These are phyloP conservation scores for Plectranthus barbatus DNA, from an alignment of 257 asterid genomes.

Conservation along the genomic window DNA sequence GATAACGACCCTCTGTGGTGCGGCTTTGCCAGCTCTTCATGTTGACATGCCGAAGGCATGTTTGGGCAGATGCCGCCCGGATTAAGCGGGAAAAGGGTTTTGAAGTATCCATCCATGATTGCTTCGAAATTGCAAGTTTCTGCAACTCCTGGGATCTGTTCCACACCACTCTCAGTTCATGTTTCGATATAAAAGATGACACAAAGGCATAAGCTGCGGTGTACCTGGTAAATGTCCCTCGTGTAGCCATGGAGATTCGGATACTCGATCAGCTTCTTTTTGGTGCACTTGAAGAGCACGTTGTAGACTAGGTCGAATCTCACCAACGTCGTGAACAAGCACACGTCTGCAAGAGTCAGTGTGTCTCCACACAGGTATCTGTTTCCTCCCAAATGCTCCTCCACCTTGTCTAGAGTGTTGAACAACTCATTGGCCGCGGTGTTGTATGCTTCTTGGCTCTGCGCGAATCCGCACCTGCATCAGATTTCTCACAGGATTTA, in stretches of 20 bases:
- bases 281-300: conserved; percentile 89
- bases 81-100: conserved; percentile 76
- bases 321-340: conserved; percentile 82
- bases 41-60: conserved; percentile 48
- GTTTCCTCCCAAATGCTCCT: conserved; percentile 50
- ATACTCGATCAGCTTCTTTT: conserved; percentile 79
- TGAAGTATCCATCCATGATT: conserved; percentile 84
- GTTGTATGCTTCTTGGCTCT: conserved; percentile 86
- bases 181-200: background rate
- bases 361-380: conserved; percentile 77
- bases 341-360: conserved; percentile 80
- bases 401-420: conserved; percentile 47
- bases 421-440: conserved; percentile 57
- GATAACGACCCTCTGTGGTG: conserved; percentile 45
- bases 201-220: background rate
- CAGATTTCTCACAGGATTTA: background rate
- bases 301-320: conserved; percentile 82
- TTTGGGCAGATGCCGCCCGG: conserved; percentile 70
- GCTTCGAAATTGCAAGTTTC: conserved; percentile 74
- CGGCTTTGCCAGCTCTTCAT: conserved; percentile 42
- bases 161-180: background rate
- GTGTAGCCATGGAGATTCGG: conserved; percentile 63
- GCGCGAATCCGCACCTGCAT: conserved; percentile 92
- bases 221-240: conserved; percentile 90
- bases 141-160: conserved; percentile 88